Evolutionary conservation across 2,329 filamentous ascomycete species (phyloP), one percentile per base, ranked within the genome.

Genomic region (Chaetomium strumarium): DNA sequence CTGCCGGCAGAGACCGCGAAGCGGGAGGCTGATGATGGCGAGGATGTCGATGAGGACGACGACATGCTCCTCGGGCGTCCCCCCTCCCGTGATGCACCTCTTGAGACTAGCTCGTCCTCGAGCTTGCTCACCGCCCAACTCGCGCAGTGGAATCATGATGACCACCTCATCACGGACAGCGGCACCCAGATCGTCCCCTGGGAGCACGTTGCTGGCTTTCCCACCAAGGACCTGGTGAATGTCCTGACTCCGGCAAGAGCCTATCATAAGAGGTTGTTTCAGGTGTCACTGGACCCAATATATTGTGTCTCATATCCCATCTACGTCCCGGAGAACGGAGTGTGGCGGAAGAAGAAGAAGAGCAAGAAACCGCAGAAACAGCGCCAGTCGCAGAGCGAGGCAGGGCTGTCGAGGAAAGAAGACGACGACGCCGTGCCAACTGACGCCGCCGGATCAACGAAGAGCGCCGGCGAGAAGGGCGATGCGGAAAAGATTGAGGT

Each of bases 261-360:
- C 9, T 90, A 88, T 67, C 86, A 93, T 70, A 95, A 92, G 72
- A 82, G 79, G 60, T 80, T 84, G 20, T 95, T 95, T 63, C 88
- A 95, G 66, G 76, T 95, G 53, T 86, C 84, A 0, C 75, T 96
- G 9, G 88, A 95, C 62, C 85, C 89, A 42, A 73, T 92, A 38
- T 83, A 85, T 52, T 93, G 89, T 64, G 75, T 95, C 16, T 90
- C 90, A 0, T 90, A 89, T 68, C 90, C 90, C 5, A 81, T 95
- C 38, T 90, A 91, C 68, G 86, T 90, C 37, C 83, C 84, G 1
- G 83, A 88, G 61, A 87, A 88, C 66, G 88, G 88, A 2, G 77
- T 78, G 38, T 93, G 89, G 89, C 77, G 78, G 64, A 89, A 84
- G 72, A 81, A 78, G 65, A 79, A 77, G 62, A 80, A 73, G 59